A percentile compares a stretch with the other conserved stretches of the same genome.
phyloP scores from a whole-genome alignment of 345 rosid genomes.

The Pistacia integerrima region DNA sequence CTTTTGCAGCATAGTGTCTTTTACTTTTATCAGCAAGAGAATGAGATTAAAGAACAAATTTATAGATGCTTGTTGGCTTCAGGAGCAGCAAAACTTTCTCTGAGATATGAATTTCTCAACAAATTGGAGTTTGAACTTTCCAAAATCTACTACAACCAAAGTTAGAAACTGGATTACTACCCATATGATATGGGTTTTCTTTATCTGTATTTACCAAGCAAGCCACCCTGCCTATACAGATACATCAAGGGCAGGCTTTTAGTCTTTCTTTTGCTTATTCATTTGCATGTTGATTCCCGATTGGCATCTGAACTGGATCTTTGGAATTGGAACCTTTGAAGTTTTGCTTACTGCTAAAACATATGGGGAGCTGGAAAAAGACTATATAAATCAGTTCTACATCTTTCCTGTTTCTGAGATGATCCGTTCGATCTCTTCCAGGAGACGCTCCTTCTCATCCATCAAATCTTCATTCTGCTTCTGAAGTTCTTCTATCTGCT shows the following conservation, averaged over 20 bases:
- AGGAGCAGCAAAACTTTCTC: no score
- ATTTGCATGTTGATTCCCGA: neutral
- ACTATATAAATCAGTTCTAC: constrained; percentile 17
- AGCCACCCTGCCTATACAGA: neutral
- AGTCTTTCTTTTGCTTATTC: neutral
- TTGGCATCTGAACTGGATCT: neutral
- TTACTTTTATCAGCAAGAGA: neutral
- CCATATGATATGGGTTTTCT: neutral
- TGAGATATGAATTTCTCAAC: neutral
- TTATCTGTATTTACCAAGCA: neutral
- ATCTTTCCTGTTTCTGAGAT: constrained; percentile 41
- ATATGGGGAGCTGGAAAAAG: neutral
- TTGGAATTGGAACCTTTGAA: constrained; percentile 10
- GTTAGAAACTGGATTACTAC: neutral
- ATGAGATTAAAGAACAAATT: neutral
- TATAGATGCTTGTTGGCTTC: neutral
- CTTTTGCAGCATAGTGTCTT: neutral
- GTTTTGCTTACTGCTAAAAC: neutral
- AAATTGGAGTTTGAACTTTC: neutral
- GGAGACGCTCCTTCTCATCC: constrained; percentile 66
- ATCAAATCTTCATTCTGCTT: constrained; percentile 57
- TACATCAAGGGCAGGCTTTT: neutral
- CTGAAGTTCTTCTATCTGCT: constrained; percentile 76
- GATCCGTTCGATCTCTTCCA: constrained; percentile 67
- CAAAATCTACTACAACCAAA: neutral